These are phyloP conservation scores for Fusarium staphyleae DNA, from an alignment of 2,329 filamentous ascomycete genomes.

Conservation along the genomic window DNA sequence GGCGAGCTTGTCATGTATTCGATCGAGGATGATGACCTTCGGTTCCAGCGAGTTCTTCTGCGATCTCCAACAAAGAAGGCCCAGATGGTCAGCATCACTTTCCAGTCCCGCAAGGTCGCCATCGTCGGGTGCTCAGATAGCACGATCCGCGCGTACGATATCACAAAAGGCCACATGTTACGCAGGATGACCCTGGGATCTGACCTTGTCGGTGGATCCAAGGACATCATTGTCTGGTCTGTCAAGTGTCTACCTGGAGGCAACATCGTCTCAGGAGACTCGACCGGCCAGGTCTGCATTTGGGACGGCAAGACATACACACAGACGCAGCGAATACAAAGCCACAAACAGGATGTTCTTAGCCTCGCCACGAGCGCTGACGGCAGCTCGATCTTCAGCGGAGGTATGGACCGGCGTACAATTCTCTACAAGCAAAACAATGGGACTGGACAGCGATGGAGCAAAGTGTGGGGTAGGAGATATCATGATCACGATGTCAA, in stretches of 20 bases:
- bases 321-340: conserved; percentile 82
- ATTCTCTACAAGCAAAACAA: conserved; percentile 77
- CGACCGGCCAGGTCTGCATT: conserved; percentile 89
- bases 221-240: conserved; percentile 90
- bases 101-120: conserved; percentile 82
- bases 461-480: conserved; percentile 82
- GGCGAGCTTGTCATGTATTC: conserved; percentile 88
- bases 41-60: conserved; percentile 78
- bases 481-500: conserved; percentile 97
- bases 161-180: conserved; percentile 76
- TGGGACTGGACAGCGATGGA: conserved; percentile 73
- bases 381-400: conserved; percentile 83
- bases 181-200: conserved; percentile 86
- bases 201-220: conserved; percentile 77
- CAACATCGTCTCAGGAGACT: conserved; percentile 93
- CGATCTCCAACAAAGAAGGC: conserved; percentile 83
- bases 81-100: conserved; percentile 88
- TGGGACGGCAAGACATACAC: conserved; percentile 95
- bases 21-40: conserved; percentile 82
- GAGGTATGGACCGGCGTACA: conserved; percentile 89
- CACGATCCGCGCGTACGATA: conserved; percentile 90
- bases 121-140: conserved; percentile 96
- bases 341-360: conserved; percentile 88
- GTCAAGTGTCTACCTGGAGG: conserved; percentile 87
- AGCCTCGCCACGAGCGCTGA: conserved; percentile 84